Percentiles rank a stretch among this genome's conserved stretches.
Evolutionary conservation across 129 eudicot species (phyloP).

Genomic region (Centrapalus pauciflorus): DNA sequence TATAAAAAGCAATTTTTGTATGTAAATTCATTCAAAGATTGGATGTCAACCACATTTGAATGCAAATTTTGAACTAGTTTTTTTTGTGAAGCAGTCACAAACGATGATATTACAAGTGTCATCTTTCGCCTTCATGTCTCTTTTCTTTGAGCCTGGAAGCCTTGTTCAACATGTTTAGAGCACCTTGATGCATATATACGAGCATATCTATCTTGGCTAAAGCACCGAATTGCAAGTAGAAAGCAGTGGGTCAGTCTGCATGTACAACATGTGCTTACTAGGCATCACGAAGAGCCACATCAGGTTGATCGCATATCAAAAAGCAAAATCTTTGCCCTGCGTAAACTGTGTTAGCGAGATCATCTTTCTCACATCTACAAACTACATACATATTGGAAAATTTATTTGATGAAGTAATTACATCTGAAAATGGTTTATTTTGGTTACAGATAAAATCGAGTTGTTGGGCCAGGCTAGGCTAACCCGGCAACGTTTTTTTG

Average conservation of each 20-base stretch:
- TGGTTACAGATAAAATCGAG: too few relatives aligned
- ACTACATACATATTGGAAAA: conserved; percentile 28
- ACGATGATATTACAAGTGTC: conserved; percentile 24
- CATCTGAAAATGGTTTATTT: too few relatives aligned
- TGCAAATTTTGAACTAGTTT: conserved; percentile 19
- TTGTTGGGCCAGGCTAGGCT: too few relatives aligned
- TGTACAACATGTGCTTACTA: conserved; percentile 82
- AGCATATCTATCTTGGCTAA: conserved; percentile 66
- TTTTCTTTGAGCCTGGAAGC: conserved; percentile 71
- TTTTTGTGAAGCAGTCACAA: background rate
- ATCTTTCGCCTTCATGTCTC: conserved; percentile 50
- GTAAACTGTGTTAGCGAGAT: conserved; percentile 71
- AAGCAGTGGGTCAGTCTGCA: conserved; percentile 84
- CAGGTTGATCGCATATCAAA: conserved; percentile 76
- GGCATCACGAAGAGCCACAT: conserved; percentile 84
- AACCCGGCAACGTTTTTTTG: too few relatives aligned
- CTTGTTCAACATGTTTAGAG: conserved; percentile 74
- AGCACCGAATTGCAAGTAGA: conserved; percentile 85
- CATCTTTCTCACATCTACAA: conserved; percentile 71
- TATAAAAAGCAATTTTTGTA: conserved; percentile 18
- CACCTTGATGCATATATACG: conserved; percentile 86
- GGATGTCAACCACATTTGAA: conserved; percentile 28
- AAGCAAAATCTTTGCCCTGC: conserved; percentile 69
- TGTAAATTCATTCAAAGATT: conserved; percentile 20
- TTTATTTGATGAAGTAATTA: too few relatives aligned